phyloP scores from a whole-genome alignment of 352 stramenopile species.

The Pythium periplocum region DNA sequence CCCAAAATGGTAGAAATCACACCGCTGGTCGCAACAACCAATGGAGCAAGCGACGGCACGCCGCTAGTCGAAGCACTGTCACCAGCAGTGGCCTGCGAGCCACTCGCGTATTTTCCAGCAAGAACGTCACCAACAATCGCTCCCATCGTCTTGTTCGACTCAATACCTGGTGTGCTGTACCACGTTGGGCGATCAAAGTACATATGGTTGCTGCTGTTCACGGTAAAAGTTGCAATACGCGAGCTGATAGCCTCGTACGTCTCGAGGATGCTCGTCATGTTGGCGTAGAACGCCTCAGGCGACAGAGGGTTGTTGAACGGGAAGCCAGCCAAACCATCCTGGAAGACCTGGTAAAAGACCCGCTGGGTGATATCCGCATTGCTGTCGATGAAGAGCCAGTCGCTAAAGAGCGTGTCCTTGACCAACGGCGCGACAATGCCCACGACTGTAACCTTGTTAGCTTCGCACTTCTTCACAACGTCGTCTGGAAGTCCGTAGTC shows the following conservation, averaged over 20 bases:
- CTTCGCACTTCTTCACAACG: constrained; percentile 38
- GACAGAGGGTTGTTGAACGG: constrained; percentile 54
- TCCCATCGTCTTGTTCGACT: constrained; percentile 10
- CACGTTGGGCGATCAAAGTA: constrained; percentile 23
- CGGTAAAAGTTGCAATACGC: constrained; percentile 38
- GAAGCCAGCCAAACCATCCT: constrained; percentile 41
- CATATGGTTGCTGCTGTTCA: constrained; percentile 38
- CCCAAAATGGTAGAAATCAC: too few species aligned
- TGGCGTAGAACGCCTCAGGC: constrained; percentile 45
- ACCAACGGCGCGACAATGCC: constrained; percentile 54
- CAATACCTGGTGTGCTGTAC: constrained; percentile 4
- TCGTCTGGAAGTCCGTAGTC: constrained; percentile 33
- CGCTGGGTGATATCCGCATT: constrained; percentile 57
- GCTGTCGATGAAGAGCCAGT: constrained; percentile 66
- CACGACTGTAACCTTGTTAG: constrained; percentile 30
- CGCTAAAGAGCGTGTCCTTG: constrained; percentile 29
- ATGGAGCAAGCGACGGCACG: too few species aligned
- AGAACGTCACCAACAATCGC: constrained; percentile 5
- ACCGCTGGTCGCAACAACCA: too few species aligned
- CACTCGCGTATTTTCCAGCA: constrained; percentile 2
- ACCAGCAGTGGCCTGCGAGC: not conserved
- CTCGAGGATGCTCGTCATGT: constrained; percentile 32
- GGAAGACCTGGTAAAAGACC: constrained; percentile 58
- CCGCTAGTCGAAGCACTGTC: too few species aligned
- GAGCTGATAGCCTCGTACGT: constrained; percentile 31